These are phyloP conservation scores for Fusarium equiseti DNA, from an alignment of 2,329 filamentous ascomycete species.

Conservation along the genomic window DNA sequence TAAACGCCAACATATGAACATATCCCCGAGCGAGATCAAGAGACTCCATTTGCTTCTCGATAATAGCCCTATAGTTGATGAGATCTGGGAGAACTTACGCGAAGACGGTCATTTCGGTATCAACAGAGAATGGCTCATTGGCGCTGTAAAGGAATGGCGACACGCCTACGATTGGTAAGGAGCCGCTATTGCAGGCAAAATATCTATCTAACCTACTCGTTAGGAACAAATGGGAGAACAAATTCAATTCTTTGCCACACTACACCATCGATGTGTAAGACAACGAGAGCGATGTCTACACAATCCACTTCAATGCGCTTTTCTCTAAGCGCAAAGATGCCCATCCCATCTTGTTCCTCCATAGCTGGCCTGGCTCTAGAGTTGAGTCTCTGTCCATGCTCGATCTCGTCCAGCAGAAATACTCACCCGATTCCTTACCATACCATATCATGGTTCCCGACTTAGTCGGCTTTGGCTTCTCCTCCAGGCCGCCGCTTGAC, in stretches of 20 bases:
- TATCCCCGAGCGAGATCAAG: neutral
- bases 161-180: neutral
- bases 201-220: fast-evolving
- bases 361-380: neutral
- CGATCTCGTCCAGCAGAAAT: neutral
- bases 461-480: neutral
- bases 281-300: neutral
- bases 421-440: neutral
- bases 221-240: neutral
- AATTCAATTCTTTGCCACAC: neutral
- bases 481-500: neutral
- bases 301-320: neutral
- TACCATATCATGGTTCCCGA: neutral
- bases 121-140: neutral
- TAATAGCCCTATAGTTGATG: neutral
- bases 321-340: neutral
- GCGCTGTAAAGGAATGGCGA: neutral
- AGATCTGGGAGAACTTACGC: neutral
- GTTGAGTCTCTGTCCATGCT: neutral
- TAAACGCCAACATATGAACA: fast-evolving
- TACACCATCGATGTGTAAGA: neutral
- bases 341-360: neutral
- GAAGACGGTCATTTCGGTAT: neutral
- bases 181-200: neutral
- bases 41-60: neutral